phyloP scores from a whole-genome alignment of 2,329 filamentous ascomycete genomes.

The Stromatinia cepivora region DNA sequence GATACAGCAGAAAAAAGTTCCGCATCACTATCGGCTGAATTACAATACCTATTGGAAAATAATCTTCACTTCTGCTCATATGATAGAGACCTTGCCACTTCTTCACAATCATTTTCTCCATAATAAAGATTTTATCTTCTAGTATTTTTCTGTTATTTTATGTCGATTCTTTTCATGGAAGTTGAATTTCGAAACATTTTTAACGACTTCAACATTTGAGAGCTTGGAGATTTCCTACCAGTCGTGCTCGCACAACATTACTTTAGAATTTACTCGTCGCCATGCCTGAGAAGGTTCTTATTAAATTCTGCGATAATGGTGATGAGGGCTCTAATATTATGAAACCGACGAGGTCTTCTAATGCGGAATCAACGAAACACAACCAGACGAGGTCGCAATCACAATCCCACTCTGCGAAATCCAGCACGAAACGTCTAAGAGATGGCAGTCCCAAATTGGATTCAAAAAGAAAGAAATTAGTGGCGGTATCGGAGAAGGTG shows the following conservation, averaged over 20 bases:
- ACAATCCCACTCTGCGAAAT: slow-evolving; percentile 4
- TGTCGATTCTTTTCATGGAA: not conserved
- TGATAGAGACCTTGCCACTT: not conserved
- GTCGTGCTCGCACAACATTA: not conserved
- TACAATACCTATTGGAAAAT: not conserved
- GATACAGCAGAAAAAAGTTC: slow-evolving; percentile 5
- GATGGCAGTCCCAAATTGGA: slow-evolving; percentile 33
- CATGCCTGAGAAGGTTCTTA: slow-evolving; percentile 47
- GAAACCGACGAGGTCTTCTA: not conserved
- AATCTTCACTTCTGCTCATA: not conserved
- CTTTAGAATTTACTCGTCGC: not conserved
- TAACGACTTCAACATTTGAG: not conserved
- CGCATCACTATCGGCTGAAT: too few relatives aligned
- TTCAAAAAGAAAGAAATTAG: slow-evolving; percentile 37
- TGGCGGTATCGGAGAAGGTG: slow-evolving; percentile 21
- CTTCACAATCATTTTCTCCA: not conserved
- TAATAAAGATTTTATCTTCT: not conserved
- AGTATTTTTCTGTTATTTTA: not conserved
- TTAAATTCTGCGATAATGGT: slow-evolving; percentile 42
- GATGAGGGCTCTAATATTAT: slow-evolving; percentile 5
- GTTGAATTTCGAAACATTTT: not conserved
- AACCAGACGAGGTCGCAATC: slow-evolving; percentile 15
- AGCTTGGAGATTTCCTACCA: not conserved
- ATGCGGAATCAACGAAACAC: slow-evolving; percentile 31
- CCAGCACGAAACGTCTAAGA: slow-evolving; percentile 28